A percentile compares a stretch with the other conserved stretches of the same genome.
Conservation (phyloP, 768 basidiomycete genomes). For the Boletus vermiculosoides region DNA sequence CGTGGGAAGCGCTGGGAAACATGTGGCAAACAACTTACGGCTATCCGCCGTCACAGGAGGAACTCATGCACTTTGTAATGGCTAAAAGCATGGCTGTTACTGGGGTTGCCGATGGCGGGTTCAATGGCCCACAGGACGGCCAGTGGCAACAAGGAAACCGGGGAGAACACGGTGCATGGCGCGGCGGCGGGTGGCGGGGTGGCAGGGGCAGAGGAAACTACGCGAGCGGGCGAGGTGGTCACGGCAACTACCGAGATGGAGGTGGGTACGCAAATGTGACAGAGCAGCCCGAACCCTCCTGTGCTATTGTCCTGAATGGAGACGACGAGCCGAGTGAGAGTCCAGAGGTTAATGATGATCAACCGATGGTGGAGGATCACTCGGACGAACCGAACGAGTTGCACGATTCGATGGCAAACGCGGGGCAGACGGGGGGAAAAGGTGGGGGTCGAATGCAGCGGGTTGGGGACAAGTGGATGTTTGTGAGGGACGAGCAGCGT, state of each 20-base stretch:
- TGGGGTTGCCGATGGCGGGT: conserved; percentile 15
- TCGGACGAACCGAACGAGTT: not conserved
- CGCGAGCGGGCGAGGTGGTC: conserved; percentile 31
- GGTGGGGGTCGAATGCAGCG: conserved; percentile 62
- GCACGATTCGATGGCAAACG: not conserved
- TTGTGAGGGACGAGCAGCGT: conserved; percentile 43
- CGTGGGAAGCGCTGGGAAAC: conserved; percentile 80
- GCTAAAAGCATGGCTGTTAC: conserved; percentile 27
- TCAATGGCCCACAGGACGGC: conserved; percentile 19
- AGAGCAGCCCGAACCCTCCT: conserved; percentile 40
- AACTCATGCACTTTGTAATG: conserved; percentile 76
- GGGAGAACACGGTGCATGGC: conserved; percentile 37
- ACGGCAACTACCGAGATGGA: conserved; percentile 51
- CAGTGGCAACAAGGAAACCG: conserved; percentile 25
- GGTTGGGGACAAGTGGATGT: conserved; percentile 72
- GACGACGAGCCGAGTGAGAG: conserved; percentile 29
- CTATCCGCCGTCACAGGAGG: conserved; percentile 65
- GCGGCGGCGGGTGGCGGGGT: conserved; percentile 37
- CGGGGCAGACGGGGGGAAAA: conserved; percentile 12
- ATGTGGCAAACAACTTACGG: conserved; percentile 75
- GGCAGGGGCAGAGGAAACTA: conserved; percentile 40
- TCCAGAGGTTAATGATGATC: not conserved
- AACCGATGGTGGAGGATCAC: not conserved
- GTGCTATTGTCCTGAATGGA: conserved; percentile 60
- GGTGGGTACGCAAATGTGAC: conserved; percentile 33